phyloP scores from a whole-genome alignment of 371 early-diverging fungal species.

The Basidiobolus meristosporus region DNA sequence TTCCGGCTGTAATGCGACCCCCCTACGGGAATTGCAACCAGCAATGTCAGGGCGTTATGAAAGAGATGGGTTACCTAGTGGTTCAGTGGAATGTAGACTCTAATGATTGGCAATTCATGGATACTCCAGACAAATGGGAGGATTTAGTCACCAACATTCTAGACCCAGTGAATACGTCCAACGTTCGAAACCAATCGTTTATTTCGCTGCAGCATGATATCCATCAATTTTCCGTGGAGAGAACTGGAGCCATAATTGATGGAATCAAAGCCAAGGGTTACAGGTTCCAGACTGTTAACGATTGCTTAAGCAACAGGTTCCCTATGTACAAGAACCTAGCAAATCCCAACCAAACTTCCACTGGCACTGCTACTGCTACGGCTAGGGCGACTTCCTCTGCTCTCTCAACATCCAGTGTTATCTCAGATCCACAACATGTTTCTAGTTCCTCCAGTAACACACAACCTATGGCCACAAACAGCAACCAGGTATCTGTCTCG shows the following conservation, averaged over 20 bases:
- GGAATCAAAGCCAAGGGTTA: slow-evolving; percentile 12
- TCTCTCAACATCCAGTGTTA: too few relatives aligned
- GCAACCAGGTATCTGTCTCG: too few relatives aligned
- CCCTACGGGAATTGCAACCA: slow-evolving; percentile 20
- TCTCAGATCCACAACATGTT: too few relatives aligned
- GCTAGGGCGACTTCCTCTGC: too few relatives aligned
- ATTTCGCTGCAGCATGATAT: slow-evolving; percentile 5
- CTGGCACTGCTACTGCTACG: too few relatives aligned
- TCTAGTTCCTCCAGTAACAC: too few relatives aligned
- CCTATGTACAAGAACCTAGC: too few relatives aligned
- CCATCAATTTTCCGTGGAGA: slow-evolving; percentile 13
- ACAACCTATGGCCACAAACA: too few relatives aligned
- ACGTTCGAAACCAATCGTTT: neutral
- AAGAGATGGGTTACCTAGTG: slow-evolving; percentile 13
- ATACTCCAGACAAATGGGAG: neutral
- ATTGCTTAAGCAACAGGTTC: slow-evolving; percentile 11
- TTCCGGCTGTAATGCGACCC: slow-evolving; percentile 22
- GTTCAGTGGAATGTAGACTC: slow-evolving; percentile 19
- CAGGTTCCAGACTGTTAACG: slow-evolving; percentile 21
- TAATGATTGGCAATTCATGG: neutral
- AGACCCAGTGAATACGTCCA: too few relatives aligned
- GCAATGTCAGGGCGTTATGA: slow-evolving; percentile 9
- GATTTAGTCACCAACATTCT: too few relatives aligned
- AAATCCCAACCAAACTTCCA: too few relatives aligned
- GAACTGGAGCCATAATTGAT: slow-evolving; percentile 11